A percentile compares a stretch with the other conserved stretches of the same genome.
Evolutionary conservation across 805 yeast species (phyloP).

Genomic region (Kodamaea leandrae): DNA sequence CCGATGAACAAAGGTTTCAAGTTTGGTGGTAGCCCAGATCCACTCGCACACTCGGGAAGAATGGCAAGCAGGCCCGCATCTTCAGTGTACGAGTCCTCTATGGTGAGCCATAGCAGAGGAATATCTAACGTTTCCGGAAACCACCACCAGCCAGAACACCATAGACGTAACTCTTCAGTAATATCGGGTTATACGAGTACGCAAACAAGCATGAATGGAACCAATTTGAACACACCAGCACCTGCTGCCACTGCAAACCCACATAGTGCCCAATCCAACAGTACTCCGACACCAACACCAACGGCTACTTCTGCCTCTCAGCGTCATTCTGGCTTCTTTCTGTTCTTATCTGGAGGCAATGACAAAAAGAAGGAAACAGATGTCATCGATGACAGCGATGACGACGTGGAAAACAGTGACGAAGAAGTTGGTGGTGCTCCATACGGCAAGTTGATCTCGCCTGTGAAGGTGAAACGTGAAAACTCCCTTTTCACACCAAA

Average conservation of each 20-base stretch:
- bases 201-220: slow-evolving; percentile 15
- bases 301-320: slow-evolving; percentile 1
- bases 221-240: slow-evolving; percentile 1
- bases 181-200: slow-evolving; percentile 34
- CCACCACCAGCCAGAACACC: slow-evolving; percentile 15
- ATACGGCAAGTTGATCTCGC: slow-evolving; percentile 21
- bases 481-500: slow-evolving; percentile 11
- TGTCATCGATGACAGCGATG: neutral
- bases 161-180: slow-evolving; percentile 28
- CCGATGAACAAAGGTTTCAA: slow-evolving; percentile 28
- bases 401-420: slow-evolving; percentile 3
- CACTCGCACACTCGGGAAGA: slow-evolving; percentile 15
- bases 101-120: slow-evolving; percentile 40
- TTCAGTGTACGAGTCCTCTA: slow-evolving; percentile 48
- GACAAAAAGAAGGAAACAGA: slow-evolving; percentile 14
- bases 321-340: slow-evolving; percentile 59
- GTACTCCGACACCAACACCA: slow-evolving; percentile 1
- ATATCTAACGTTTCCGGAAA: slow-evolving; percentile 36
- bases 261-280: neutral
- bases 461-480: slow-evolving; percentile 25
- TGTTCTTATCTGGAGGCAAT: slow-evolving; percentile 40
- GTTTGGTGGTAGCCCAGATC: slow-evolving; percentile 29
- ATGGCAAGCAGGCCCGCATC: slow-evolving; percentile 43
- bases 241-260: slow-evolving; percentile 1
- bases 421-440: slow-evolving; percentile 9